These are phyloP conservation scores for Juncus effusus DNA, from an alignment of 176 grass and related monocot species.

Conservation along the genomic window DNA sequence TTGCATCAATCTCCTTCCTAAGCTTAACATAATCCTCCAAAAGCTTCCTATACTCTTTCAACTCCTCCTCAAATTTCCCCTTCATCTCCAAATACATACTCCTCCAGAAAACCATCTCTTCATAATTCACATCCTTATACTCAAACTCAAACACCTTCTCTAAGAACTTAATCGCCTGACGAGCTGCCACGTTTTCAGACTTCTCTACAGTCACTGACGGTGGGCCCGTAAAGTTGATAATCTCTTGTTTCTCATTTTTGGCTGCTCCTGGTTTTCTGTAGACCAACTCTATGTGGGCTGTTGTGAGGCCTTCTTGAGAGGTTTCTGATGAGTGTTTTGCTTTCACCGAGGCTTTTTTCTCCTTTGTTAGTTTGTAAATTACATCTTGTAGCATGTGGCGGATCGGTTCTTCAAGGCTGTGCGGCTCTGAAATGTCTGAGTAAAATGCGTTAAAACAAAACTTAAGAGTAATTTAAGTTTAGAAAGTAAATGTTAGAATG, in stretches of 20 bases:
- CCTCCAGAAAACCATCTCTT: not conserved
- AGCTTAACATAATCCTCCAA: not conserved
- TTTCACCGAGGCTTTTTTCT: not conserved
- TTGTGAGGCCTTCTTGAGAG: not conserved
- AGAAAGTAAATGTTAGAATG: no score
- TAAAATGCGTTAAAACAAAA: not conserved
- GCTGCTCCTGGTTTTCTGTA: not conserved
- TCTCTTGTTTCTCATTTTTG: not conserved
- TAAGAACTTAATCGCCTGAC: not conserved
- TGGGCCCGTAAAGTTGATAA: not conserved
- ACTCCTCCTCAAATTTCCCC: not conserved
- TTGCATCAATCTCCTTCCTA: not conserved
- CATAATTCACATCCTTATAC: not conserved
- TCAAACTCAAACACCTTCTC: constrained; percentile 5
- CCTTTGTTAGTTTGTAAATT: not conserved
- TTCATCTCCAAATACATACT: not conserved
- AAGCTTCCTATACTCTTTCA: not conserved
- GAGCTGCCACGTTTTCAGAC: not conserved
- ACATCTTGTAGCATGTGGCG: not conserved
- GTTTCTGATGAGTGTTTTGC: not conserved
- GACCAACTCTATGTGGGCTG: not conserved
- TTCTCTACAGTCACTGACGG: not conserved
- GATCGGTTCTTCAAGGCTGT: not conserved
- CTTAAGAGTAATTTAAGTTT: no score
- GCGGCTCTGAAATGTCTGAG: not conserved